These are phyloP conservation scores for Besnoitia besnoiti DNA, from an alignment of 169 alveolate species.

Conservation along the genomic window DNA sequence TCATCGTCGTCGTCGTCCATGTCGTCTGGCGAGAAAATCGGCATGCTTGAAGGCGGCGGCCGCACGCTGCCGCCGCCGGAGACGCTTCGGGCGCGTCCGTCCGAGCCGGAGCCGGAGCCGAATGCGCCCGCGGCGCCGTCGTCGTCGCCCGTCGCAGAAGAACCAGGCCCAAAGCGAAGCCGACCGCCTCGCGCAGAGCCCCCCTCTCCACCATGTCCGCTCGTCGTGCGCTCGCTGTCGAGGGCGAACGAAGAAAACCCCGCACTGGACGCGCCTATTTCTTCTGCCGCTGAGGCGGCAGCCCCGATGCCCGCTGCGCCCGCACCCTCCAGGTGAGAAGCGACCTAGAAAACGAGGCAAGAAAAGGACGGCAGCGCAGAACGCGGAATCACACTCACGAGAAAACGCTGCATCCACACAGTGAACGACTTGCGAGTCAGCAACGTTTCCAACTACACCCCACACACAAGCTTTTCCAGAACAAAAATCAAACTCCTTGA, in stretches of 20 bases:
- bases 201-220: background rate
- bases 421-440: too few relatives aligned
- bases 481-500: too few relatives aligned
- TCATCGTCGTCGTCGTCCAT: background rate
- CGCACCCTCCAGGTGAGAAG: too few relatives aligned
- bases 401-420: too few relatives aligned
- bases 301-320: background rate
- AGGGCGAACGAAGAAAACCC: background rate
- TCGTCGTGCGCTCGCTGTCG: background rate
- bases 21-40: background rate
- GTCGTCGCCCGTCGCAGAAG: background rate
- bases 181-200: background rate
- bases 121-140: background rate
- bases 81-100: background rate
- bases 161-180: background rate
- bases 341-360: too few relatives aligned
- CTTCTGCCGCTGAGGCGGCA: background rate
- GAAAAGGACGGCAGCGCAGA: too few relatives aligned
- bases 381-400: too few relatives aligned
- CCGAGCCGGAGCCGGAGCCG: background rate
- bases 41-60: background rate
- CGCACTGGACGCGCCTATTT: background rate
- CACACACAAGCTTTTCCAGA: too few relatives aligned
- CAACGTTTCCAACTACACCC: too few relatives aligned
- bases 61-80: constrained; percentile 22